Evolutionary conservation across 2,329 filamentous ascomycete species (phyloP).

Genomic region (Trichophyton verrucosum): DNA sequence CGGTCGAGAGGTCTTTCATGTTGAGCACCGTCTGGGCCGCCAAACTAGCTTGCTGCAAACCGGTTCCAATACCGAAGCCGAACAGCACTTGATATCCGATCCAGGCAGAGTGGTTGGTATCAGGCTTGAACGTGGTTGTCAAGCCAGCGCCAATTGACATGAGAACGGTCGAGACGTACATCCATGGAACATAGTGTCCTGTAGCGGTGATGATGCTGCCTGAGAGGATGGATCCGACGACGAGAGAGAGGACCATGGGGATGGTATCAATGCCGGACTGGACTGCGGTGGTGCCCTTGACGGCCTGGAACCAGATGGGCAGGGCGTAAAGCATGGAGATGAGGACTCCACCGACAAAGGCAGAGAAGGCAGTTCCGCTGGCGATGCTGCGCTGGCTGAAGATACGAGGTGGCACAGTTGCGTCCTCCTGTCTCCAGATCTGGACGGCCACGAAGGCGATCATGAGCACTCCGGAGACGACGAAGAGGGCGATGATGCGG

Average conservation of each 20-base stretch:
- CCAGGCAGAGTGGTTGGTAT: constrained; percentile 14
- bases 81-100: constrained; percentile 18
- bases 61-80: constrained; percentile 15
- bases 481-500: constrained; percentile 16
- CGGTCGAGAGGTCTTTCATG: constrained; percentile 12
- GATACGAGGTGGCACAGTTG: constrained; percentile 16
- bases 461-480: constrained; percentile 13
- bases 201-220: constrained; percentile 3
- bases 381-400: constrained; percentile 5
- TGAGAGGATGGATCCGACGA: constrained; percentile 13
- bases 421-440: constrained; percentile 15
- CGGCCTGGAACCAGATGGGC: constrained; percentile 32
- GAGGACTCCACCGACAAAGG: background rate
- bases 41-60: constrained; percentile 13
- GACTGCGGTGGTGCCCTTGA: constrained; percentile 29
- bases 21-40: constrained; percentile 16
- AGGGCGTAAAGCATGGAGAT: constrained; percentile 10
- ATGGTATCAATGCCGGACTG: constrained; percentile 22
- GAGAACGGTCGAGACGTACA: constrained; percentile 15
- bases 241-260: constrained; percentile 26
- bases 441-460: constrained; percentile 11
- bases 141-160: constrained; percentile 19
- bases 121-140: constrained; percentile 17
- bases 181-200: constrained; percentile 16
- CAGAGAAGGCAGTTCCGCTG: background rate